Conservation (phyloP, 1,284 basidiomycete species). For the Tilletia horrida region DNA sequence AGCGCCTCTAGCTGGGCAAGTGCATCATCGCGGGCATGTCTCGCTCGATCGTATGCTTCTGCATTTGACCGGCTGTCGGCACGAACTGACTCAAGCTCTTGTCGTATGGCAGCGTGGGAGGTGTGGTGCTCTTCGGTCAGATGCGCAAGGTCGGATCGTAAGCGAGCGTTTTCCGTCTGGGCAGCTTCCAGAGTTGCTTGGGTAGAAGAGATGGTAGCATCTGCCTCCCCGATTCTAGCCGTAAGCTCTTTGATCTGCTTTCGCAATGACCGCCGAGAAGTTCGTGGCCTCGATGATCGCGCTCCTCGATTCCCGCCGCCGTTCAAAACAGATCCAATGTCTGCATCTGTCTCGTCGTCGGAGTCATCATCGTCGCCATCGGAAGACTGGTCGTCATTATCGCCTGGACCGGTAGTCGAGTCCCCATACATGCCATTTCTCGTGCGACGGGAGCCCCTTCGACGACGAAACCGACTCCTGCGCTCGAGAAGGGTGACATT, state of each 20-base stretch:
- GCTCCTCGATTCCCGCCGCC: conserved; percentile 2
- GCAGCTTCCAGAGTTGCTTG: conserved; percentile 2
- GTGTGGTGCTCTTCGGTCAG: conserved; percentile 18
- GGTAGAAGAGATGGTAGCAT: neutral
- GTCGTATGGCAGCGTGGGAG: conserved; percentile 17
- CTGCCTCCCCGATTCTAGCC: neutral
- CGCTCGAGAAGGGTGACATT: conserved; percentile 35
- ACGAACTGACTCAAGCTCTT: conserved; percentile 24
- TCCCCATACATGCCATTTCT: neutral
- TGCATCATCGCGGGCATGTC: conserved; percentile 7
- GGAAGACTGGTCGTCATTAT: conserved; percentile 24
- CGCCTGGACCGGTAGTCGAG: conserved; percentile 19
- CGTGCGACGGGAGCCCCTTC: neutral
- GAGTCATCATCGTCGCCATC: conserved; percentile 27
- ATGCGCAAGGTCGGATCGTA: conserved; percentile 3
- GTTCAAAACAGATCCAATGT: neutral
- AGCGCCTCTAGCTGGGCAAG: conserved; percentile 9
- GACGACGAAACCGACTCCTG: conserved; percentile 1
- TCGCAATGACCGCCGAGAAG: neutral
- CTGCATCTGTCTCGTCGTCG: conserved; percentile 8
- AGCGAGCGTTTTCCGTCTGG: neutral
- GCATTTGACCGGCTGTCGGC: conserved; percentile 16
- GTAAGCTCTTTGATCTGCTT: conserved; percentile 2
- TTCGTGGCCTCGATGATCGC: conserved; percentile 1
- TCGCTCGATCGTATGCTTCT: conserved; percentile 9